Percentiles rank a stretch among this genome's conserved stretches.
Evolutionary conservation across 1,284 basidiomycete genomes (phyloP).

Genomic region (Sporisorium exsertum): DNA sequence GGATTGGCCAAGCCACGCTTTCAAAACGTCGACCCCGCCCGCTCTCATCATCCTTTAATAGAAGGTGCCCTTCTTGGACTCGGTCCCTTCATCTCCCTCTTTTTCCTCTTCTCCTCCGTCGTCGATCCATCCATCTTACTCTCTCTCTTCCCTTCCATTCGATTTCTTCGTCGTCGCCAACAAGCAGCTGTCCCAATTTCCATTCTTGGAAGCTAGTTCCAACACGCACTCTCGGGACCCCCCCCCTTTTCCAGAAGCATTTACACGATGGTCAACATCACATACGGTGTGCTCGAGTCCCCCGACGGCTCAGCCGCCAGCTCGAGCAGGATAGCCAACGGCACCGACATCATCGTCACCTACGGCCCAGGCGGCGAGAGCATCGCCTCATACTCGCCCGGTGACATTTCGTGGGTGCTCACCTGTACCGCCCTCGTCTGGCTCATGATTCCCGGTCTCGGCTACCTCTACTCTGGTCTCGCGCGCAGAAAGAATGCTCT

Average conservation of each 20-base stretch:
- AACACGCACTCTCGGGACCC: background rate
- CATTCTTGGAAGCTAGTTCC: background rate
- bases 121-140: slow-evolving; percentile 30
- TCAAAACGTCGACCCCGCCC: background rate
- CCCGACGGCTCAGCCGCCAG: slow-evolving; percentile 25
- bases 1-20: background rate
- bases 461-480: slow-evolving; percentile 87
- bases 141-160: slow-evolving; percentile 64
- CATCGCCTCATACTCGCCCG: slow-evolving; percentile 51
- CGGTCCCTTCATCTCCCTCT: background rate
- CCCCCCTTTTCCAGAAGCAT: background rate
- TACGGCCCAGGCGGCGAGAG: slow-evolving; percentile 50
- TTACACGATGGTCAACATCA: slow-evolving; percentile 59
- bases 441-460: slow-evolving; percentile 75
- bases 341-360: slow-evolving; percentile 65
- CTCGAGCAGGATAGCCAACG: slow-evolving; percentile 32
- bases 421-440: slow-evolving; percentile 82
- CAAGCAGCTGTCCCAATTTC: background rate
- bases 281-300: slow-evolving; percentile 43
- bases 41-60: slow-evolving; percentile 15
- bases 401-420: slow-evolving; percentile 73
- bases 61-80: background rate
- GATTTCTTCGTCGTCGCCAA: slow-evolving; percentile 30
- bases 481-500: slow-evolving; percentile 77
- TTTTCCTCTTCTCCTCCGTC: slow-evolving; percentile 49